Conservation (phyloP, 805 yeast species). For the Pichia scutulata region DNA sequence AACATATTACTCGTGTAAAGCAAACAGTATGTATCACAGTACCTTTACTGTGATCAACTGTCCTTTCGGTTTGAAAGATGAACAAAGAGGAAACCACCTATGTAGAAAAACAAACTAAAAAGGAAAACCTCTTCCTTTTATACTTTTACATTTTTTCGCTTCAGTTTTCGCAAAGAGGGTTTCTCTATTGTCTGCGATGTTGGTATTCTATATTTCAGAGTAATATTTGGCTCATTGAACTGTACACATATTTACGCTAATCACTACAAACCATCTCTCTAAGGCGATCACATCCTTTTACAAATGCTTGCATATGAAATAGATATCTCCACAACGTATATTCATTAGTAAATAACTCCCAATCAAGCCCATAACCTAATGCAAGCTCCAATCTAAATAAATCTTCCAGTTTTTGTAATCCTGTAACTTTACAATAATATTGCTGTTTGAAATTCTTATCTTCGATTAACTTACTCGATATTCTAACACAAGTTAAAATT, state of each 20-base stretch:
- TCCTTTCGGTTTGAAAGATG: not conserved
- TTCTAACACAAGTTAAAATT: constrained; percentile 31
- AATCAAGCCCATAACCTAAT: constrained; percentile 35
- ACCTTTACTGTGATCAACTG: not conserved
- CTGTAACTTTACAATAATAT: constrained; percentile 38
- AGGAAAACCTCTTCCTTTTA: not conserved
- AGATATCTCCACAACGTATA: constrained; percentile 28
- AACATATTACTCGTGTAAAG: not conserved
- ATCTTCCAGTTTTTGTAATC: constrained; percentile 33
- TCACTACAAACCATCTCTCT: constrained; percentile 2
- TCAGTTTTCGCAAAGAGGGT: not conserved
- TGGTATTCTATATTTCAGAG: no score
- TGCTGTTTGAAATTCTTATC: constrained; percentile 37
- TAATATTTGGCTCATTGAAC: not conserved
- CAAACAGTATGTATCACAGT: not conserved
- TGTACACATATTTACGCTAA: not conserved
- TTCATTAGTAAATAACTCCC: constrained; percentile 34
- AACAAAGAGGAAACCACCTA: no score
- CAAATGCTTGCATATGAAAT: constrained; percentile 23
- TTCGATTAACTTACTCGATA: constrained; percentile 36
- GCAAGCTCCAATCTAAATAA: constrained; percentile 33
- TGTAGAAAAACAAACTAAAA: constrained; percentile 14
- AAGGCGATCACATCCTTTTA: constrained; percentile 1
- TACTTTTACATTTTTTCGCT: not conserved
- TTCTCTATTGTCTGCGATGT: not conserved